These are phyloP conservation scores for Actinidia arguta DNA, from an alignment of 179 eudicot species.

Conservation along the genomic window DNA sequence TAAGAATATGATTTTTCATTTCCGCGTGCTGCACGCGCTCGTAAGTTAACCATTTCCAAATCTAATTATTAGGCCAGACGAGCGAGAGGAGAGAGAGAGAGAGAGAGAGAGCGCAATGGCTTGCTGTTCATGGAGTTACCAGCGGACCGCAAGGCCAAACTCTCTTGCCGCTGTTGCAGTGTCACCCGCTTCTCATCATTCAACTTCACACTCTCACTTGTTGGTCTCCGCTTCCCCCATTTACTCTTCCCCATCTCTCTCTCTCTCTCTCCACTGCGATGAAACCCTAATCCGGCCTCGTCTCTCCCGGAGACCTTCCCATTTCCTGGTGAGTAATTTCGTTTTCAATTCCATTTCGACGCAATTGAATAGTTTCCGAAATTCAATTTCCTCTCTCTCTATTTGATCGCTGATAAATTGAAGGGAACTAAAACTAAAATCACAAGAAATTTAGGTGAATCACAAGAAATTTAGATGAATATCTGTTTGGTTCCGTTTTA, in stretches of 20 bases:
- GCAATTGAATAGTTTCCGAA: background rate
- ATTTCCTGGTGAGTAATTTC: conserved; percentile 34
- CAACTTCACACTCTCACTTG: conserved; percentile 18
- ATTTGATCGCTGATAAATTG: background rate
- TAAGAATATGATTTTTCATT: no score
- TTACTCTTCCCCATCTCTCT: background rate
- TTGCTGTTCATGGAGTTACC: conserved; percentile 19
- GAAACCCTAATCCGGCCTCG: conserved; percentile 20
- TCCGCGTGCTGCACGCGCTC: background rate
- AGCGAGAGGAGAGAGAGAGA: conserved; percentile 4
- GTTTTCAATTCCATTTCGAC: background rate
- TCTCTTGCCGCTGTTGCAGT: background rate
- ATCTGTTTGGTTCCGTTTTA: background rate
- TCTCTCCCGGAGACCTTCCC: conserved; percentile 8
- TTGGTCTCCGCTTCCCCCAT: conserved; percentile 15
- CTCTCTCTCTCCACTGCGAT: conserved; percentile 28
- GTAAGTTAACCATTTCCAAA: background rate
- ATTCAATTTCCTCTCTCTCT: background rate
- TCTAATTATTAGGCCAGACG: background rate
- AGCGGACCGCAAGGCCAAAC: conserved; percentile 10
- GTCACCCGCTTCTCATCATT: background rate
- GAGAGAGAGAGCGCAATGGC: conserved; percentile 25
- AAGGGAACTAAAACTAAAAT: background rate
- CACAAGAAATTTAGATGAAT: background rate
- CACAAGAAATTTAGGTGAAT: background rate